phyloP scores from a whole-genome alignment of 441 rosid species.

The Capsella rubella region DNA sequence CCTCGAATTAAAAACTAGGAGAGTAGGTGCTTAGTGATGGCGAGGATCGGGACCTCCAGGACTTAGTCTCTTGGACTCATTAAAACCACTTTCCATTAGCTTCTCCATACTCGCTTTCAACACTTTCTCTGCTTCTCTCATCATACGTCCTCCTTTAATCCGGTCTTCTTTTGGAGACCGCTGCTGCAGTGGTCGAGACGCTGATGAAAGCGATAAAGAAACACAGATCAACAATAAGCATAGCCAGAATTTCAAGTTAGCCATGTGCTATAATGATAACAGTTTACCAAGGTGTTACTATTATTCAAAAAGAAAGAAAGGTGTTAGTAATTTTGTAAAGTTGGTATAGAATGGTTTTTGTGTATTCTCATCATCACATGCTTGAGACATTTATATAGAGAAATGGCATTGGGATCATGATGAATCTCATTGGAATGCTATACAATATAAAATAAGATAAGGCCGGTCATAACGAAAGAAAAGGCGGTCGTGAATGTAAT shows the following conservation, averaged over 20 bases:
- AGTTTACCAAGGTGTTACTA: background rate
- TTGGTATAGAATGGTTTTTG: background rate
- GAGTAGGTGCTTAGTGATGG: constrained; percentile 51
- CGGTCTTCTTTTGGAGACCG: constrained; percentile 22
- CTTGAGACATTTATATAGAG: constrained; percentile 41
- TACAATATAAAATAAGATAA: constrained; percentile 23
- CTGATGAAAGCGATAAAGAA: constrained; percentile 42
- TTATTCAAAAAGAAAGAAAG: background rate
- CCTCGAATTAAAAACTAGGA: constrained; percentile 7
- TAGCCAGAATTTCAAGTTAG: constrained; percentile 38
- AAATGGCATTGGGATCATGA: constrained; percentile 34
- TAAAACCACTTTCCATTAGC: constrained; percentile 49
- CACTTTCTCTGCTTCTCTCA: constrained; percentile 53
- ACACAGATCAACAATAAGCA: constrained; percentile 47
- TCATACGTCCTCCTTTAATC: constrained; percentile 44
- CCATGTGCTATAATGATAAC: constrained; percentile 38
- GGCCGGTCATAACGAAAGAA: too few relatives aligned
- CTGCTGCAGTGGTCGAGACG: constrained; percentile 48
- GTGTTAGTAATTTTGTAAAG: background rate
- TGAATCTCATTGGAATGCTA: constrained; percentile 14
- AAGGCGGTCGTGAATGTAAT: too few relatives aligned
- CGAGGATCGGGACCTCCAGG: constrained; percentile 90
- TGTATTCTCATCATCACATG: constrained; percentile 16
- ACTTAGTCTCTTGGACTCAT: constrained; percentile 53
- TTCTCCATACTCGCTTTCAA: constrained; percentile 55